Percentiles rank a stretch among this genome's conserved stretches.
These are phyloP conservation scores for Postia placenta DNA, from an alignment of 768 basidiomycete genomes.

Conservation along the genomic window DNA sequence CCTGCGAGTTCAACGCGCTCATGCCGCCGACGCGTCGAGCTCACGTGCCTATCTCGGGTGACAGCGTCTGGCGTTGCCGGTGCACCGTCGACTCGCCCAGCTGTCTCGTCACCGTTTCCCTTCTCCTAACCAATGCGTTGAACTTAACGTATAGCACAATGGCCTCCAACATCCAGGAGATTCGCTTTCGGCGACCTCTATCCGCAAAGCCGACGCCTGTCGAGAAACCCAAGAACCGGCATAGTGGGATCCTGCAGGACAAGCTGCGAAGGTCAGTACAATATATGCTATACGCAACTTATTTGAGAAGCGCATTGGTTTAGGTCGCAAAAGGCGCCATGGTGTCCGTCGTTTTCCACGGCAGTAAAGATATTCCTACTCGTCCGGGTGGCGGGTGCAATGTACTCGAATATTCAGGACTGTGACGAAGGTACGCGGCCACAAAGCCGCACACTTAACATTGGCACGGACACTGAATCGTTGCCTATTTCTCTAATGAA, in stretches of 20 bases:
- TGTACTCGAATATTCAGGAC: constrained; percentile 94
- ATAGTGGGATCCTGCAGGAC: constrained; percentile 73
- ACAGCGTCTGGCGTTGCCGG: not conserved
- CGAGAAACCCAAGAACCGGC: constrained; percentile 29
- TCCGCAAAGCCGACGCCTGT: constrained; percentile 12
- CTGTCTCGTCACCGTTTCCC: not conserved
- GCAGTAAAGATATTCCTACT: constrained; percentile 83
- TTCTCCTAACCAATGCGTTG: not conserved
- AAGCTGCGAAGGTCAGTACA: constrained; percentile 59
- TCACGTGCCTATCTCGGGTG: not conserved
- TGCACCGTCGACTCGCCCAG: not conserved
- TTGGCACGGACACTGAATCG: not conserved
- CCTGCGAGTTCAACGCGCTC: not conserved
- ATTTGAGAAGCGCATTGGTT: constrained; percentile 7
- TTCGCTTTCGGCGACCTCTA: constrained; percentile 27
- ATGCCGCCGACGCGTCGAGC: not conserved
- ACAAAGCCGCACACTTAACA: too few species aligned
- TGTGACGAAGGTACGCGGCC: constrained; percentile 94
- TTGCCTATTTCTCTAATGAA: not conserved
- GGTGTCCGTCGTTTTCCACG: constrained; percentile 77
- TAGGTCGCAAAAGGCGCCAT: constrained; percentile 71
- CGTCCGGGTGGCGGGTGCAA: constrained; percentile 74
- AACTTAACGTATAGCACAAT: not conserved
- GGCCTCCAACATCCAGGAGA: constrained; percentile 23
- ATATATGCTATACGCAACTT: constrained; percentile 1